These are phyloP conservation scores for Naganishia sp. DNA, from an alignment of 1,284 basidiomycete species.

Conservation along the genomic window DNA sequence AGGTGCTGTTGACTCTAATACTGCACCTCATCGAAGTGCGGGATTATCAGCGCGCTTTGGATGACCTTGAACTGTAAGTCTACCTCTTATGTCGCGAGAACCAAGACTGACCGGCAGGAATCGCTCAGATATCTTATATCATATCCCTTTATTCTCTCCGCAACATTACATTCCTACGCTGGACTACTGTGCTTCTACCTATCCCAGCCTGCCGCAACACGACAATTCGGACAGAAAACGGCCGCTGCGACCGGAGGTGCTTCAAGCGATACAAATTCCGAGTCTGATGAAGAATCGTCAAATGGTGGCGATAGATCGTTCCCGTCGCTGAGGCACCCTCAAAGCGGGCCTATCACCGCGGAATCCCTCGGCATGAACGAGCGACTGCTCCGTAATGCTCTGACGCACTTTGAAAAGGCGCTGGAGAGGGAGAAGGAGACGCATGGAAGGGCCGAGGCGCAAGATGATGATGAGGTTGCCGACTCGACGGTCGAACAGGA, in stretches of 20 bases:
- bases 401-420: slow-evolving; percentile 12
- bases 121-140: slow-evolving; percentile 71
- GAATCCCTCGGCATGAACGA: slow-evolving; percentile 14
- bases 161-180: slow-evolving; percentile 75
- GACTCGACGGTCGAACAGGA: neutral
- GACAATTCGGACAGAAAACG: slow-evolving; percentile 13
- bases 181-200: slow-evolving; percentile 67
- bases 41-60: slow-evolving; percentile 68
- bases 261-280: neutral
- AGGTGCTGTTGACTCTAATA: slow-evolving; percentile 71
- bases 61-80: slow-evolving; percentile 78
- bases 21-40: slow-evolving; percentile 64
- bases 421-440: slow-evolving; percentile 13
- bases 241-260: neutral
- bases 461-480: neutral
- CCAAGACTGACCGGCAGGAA: neutral
- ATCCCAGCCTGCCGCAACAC: slow-evolving; percentile 46
- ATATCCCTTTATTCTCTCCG: slow-evolving; percentile 78
- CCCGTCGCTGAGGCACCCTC: neutral
- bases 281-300: neutral
- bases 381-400: slow-evolving; percentile 13
- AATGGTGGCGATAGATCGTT: slow-evolving; percentile 1
- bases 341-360: neutral
- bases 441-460: neutral
- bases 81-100: neutral